A percentile compares a stretch with the other conserved stretches of the same genome.
phyloP scores from a whole-genome alignment of 2,329 filamentous ascomycete species.

The Triangularia setosa region DNA sequence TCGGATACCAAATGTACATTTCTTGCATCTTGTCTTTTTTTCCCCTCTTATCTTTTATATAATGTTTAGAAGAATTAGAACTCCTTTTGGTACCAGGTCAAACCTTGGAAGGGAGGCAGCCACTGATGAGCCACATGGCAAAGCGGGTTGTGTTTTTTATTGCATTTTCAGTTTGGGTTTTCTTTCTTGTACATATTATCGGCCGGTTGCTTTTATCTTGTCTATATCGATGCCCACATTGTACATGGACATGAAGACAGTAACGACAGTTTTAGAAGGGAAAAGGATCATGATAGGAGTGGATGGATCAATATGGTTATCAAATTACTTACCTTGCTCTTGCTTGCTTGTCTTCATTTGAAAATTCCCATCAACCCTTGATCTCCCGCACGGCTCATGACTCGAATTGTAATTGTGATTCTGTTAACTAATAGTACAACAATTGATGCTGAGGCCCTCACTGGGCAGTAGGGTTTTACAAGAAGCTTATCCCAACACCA shows the following conservation, averaged over 20 bases:
- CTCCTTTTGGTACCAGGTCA: neutral
- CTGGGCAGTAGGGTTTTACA: slow-evolving; percentile 55
- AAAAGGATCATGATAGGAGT: neutral
- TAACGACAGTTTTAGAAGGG: neutral
- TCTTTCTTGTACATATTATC: neutral
- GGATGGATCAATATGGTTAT: neutral
- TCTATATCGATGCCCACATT: neutral
- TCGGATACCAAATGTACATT: neutral
- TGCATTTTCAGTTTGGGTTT: neutral
- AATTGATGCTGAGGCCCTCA: neutral
- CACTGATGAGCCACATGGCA: neutral
- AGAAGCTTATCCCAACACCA: slow-evolving; percentile 93
- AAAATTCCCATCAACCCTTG: neutral
- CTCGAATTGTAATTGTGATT: neutral
- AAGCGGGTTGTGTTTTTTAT: neutral
- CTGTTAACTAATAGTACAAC: neutral
- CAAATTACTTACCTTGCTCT: neutral
- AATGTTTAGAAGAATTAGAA: slow-evolving; percentile 11
- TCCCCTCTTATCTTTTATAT: slow-evolving; percentile 1
- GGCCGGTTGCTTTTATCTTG: neutral
- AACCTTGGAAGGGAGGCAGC: neutral
- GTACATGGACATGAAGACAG: neutral
- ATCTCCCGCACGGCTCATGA: no score
- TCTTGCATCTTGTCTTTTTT: neutral
- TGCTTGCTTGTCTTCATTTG: neutral